These are phyloP conservation scores for Cucumis sativus DNA, from an alignment of 306 rosid genomes.

Conservation along the genomic window DNA sequence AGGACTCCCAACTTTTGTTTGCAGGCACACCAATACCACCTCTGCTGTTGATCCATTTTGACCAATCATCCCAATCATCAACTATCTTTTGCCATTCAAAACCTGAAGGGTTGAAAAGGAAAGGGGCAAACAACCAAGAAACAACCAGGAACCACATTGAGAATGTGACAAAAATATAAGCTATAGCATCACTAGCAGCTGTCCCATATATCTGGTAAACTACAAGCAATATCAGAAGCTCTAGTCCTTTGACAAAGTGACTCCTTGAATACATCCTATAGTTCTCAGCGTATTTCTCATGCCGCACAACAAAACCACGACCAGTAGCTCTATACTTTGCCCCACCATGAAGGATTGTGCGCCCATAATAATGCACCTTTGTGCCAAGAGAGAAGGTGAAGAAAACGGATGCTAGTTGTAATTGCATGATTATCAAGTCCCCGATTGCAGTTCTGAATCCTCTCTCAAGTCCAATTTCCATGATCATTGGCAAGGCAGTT, in stretches of 20 bases:
- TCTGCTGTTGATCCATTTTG: constrained; percentile 73
- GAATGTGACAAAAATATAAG: constrained; percentile 37
- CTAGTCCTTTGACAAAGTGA: constrained; percentile 86
- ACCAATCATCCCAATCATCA: constrained; percentile 96
- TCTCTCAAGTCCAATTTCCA: constrained; percentile 97
- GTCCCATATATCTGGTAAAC: constrained; percentile 57
- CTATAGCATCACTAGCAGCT: constrained; percentile 25
- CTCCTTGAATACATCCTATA: constrained; percentile 95
- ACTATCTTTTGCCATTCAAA: constrained; percentile 99
- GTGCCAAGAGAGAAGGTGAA: constrained; percentile 93
- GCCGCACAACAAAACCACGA: constrained; percentile 96
- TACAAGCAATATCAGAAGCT: constrained; percentile 61
- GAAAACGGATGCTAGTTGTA: constrained; percentile 92
- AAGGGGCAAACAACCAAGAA: constrained; percentile 81
- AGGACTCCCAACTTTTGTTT: constrained; percentile 94
- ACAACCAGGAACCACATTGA: constrained; percentile 92
- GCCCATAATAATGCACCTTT: constrained; percentile 79
- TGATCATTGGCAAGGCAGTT: constrained; percentile 87
- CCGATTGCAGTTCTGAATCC: constrained; percentile 84
- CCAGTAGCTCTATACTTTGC: constrained; percentile 98
- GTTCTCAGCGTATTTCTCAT: constrained; percentile 87
- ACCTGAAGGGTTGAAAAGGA: constrained; percentile 94
- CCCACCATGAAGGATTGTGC: constrained; percentile 91
- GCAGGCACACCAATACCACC: constrained; percentile 96
- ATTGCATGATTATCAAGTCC: constrained; percentile 74